These are phyloP conservation scores for Osmozyma mogii DNA, from an alignment of 805 yeast species.

Conservation along the genomic window DNA sequence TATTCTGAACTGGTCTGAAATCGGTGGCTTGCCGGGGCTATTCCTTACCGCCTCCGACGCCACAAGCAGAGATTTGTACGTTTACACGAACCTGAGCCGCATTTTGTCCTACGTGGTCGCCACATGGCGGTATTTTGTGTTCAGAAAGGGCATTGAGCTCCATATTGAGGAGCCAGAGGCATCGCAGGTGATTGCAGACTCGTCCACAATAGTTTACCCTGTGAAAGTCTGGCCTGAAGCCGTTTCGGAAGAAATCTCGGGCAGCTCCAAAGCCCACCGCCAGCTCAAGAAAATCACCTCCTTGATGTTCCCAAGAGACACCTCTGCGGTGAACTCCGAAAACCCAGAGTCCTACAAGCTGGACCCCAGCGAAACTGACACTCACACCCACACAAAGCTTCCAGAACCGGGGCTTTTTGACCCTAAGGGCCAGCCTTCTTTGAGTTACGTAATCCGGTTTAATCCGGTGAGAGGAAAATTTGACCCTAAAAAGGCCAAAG, in stretches of 20 bases:
- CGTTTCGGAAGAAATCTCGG: neutral
- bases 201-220: slow-evolving; percentile 32
- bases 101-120: slow-evolving; percentile 47
- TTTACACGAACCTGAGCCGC: slow-evolving; percentile 37
- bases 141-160: slow-evolving; percentile 62
- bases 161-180: slow-evolving; percentile 25
- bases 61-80: slow-evolving; percentile 49
- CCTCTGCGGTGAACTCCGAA: slow-evolving; percentile 28
- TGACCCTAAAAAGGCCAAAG: slow-evolving; percentile 53
- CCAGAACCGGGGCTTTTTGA: slow-evolving; percentile 18
- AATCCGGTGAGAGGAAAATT: slow-evolving; percentile 73
- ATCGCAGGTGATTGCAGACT: slow-evolving; percentile 18
- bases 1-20: slow-evolving; percentile 58
- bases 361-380: slow-evolving; percentile 30
- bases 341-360: slow-evolving; percentile 30
- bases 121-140: slow-evolving; percentile 83
- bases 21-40: slow-evolving; percentile 91
- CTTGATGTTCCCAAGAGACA: slow-evolving; percentile 52
- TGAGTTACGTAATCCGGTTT: slow-evolving; percentile 63
- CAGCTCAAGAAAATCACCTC: slow-evolving; percentile 32
- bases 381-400: slow-evolving; percentile 30
- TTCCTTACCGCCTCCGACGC: slow-evolving; percentile 77
- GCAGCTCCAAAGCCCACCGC: slow-evolving; percentile 1
- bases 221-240: slow-evolving; percentile 19
- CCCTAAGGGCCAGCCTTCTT: slow-evolving; percentile 36